A percentile compares a stretch with the other conserved stretches of the same genome.
These are phyloP conservation scores for Colletotrichum agaves DNA, from an alignment of 2,329 filamentous ascomycete species.

Conservation along the genomic window DNA sequence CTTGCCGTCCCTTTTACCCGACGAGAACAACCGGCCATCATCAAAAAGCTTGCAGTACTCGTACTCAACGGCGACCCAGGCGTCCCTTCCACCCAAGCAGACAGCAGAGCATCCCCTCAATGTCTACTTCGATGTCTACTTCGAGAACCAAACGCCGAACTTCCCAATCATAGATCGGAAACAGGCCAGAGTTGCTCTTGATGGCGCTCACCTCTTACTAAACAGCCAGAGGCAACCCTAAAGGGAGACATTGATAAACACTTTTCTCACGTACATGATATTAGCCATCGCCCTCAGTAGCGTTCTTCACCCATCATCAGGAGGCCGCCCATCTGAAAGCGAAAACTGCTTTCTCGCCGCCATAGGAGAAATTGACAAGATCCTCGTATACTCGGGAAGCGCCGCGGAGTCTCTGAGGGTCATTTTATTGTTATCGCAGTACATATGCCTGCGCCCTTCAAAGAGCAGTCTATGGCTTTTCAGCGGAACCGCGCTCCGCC, in stretches of 20 bases:
- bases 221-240: constrained; percentile 9
- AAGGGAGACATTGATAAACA: constrained; percentile 39
- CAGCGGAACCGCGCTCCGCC: constrained; percentile 46
- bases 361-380: constrained; percentile 43
- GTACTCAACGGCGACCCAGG: constrained; percentile 17
- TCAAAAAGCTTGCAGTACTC: background rate
- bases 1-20: constrained; percentile 13
- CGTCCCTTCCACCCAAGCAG: constrained; percentile 46
- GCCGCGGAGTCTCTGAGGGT: constrained; percentile 46
- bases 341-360: constrained; percentile 49
- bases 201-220: constrained; percentile 41
- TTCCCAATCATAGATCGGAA: constrained; percentile 44
- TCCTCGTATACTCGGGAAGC: constrained; percentile 45
- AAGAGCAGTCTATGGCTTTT: constrained; percentile 48
- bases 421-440: constrained; percentile 46
- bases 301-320: constrained; percentile 41
- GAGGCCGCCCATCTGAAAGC: constrained; percentile 43
- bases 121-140: constrained; percentile 48
- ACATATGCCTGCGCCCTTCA: constrained; percentile 45
- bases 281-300: constrained; percentile 47
- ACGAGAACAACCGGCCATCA: background rate
- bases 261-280: constrained; percentile 48
- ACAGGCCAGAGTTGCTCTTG: constrained; percentile 41
- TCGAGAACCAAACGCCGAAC: constrained; percentile 48
- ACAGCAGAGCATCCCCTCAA: constrained; percentile 46